phyloP scores from a whole-genome alignment of 2,329 filamentous ascomycete species.

The Aspergillus alliaceus region DNA sequence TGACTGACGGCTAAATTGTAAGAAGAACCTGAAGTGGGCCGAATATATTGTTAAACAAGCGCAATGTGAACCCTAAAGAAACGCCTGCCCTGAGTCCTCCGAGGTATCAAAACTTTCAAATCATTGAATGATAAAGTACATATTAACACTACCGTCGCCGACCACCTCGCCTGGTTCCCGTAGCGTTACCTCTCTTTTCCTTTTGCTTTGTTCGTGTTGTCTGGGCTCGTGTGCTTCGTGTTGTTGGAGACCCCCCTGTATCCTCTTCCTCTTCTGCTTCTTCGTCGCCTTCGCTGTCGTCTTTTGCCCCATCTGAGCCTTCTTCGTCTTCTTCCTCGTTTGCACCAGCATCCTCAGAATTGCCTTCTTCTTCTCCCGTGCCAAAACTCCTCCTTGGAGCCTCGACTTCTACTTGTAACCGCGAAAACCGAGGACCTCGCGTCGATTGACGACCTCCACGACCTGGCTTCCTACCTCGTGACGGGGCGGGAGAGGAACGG shows the following conservation, averaged over 20 bases:
- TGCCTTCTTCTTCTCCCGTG: slow-evolving; percentile 39
- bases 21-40: not conserved
- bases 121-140: slow-evolving; percentile 1
- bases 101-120: slow-evolving; percentile 28
- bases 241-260: slow-evolving; percentile 35
- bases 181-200: slow-evolving; percentile 35
- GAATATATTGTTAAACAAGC: not conserved
- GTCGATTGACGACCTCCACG: slow-evolving; percentile 34
- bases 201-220: slow-evolving; percentile 37
- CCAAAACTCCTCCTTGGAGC: slow-evolving; percentile 29
- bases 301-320: slow-evolving; percentile 35
- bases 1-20: not conserved
- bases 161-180: slow-evolving; percentile 37
- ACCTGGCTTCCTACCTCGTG: slow-evolving; percentile 38
- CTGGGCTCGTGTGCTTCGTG: slow-evolving; percentile 38
- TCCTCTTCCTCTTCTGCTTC: slow-evolving; percentile 36
- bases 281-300: slow-evolving; percentile 40
- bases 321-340: slow-evolving; percentile 43
- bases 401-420: slow-evolving; percentile 41
- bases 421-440: slow-evolving; percentile 39
- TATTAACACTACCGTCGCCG: slow-evolving; percentile 30
- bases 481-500: slow-evolving; percentile 44
- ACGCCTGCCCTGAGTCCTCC: slow-evolving; percentile 17
- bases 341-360: slow-evolving; percentile 38
- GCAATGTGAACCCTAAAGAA: not conserved